Evolutionary conservation across 2,329 filamentous ascomycete species (phyloP), one percentile per base, ranked within the genome.

Genomic region (Sporothrix pseudoabietina): DNA sequence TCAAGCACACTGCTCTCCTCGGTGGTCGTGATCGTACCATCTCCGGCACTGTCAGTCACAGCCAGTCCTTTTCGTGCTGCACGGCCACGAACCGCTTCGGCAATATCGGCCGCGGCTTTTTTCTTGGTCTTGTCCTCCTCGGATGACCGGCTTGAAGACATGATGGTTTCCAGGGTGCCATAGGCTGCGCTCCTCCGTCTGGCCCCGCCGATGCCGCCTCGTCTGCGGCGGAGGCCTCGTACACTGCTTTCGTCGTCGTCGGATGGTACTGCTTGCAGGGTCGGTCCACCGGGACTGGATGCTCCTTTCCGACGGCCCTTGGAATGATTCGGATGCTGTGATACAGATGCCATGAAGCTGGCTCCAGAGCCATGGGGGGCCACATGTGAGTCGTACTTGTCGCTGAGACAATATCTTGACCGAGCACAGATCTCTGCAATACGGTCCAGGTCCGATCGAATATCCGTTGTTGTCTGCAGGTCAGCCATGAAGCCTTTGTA

Each of bases 361-460:
- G 85, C 79, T 3, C 89, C 88, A 0, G 87, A 87, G 26, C 88
- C 88, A 76, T 90, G 89, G 16, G 89, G 89, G 14, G 86, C 82
- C 74, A 90, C 87, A 76, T 91, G 89, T 7, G 90, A 87, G 77
- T 90, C 89, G 77, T 91, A 90, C 78, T 91, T 89, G 78, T 90
- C 90, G 79, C 88, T 90, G 70, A 91, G 79, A 55, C 88, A 90
- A 79, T 90, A 91, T 59, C 87, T 85, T 14, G 88, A 90, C 47
- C 87, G 84, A 52, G 89, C 89, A 80, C 89, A 91, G 44, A 91
- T 91, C 79, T 91, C 89, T 12, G 89, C 89, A 77, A 91, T 91
- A 55, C 88, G 85, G 75, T 91, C 88, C 69, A 91, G 81, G 77
- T 90, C 88, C 14, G 88, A 83, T 70, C 84, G 84, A 74, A 90